Evolutionary conservation across 1,284 basidiomycete genomes (phyloP), one percentile per base, ranked within the genome.

Genomic region (Sanghuangporus baumii): DNA sequence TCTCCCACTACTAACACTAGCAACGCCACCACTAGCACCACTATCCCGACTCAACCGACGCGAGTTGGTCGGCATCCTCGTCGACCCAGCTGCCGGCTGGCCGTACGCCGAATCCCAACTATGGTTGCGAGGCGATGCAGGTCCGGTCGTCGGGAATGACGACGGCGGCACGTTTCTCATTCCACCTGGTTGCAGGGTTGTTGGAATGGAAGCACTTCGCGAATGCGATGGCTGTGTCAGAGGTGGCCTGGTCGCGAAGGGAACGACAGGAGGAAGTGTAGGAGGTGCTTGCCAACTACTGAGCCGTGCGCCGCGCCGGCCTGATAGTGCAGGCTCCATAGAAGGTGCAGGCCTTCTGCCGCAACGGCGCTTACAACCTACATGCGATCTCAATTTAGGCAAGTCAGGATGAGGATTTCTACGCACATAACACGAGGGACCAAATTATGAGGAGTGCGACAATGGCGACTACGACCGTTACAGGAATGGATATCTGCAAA

Each of bases 401-500:
- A 26, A 37, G 26, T 36, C 9, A 60, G n/a, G 11, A 9, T 8
- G n/a, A 40, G 20, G 8, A 26, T 55, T n/a, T 11, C n/a, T 18
- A 66, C 70, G 38, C 60, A 70, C 70, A 63, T 43, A 66, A 37
- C 54, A 76, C 66, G 40, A 81, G 63, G 23, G 67, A 71, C 75
- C 76, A 83, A 41, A 87, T 57, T 40, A 86, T 62, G 34, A 84
- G 69, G n/a, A 89, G 67, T 7, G 82, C 76, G 51, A 91, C 67
- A 41, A 94, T 73, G 9, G 81, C 89, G 18, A 77, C 89, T 20
- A 88, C 85, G 60, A 94, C 75, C 0, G 91, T 91, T 48, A 94
- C 85, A 12, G 92, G 91, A 67, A 93, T 89, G 20, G 89, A 78
- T 63, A 93, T 91, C 70, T 92, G 87, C 12, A 91, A 80, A 75